These are phyloP conservation scores for Erigeron canadensis DNA, from an alignment of 129 eudicot genomes.

Conservation along the genomic window DNA sequence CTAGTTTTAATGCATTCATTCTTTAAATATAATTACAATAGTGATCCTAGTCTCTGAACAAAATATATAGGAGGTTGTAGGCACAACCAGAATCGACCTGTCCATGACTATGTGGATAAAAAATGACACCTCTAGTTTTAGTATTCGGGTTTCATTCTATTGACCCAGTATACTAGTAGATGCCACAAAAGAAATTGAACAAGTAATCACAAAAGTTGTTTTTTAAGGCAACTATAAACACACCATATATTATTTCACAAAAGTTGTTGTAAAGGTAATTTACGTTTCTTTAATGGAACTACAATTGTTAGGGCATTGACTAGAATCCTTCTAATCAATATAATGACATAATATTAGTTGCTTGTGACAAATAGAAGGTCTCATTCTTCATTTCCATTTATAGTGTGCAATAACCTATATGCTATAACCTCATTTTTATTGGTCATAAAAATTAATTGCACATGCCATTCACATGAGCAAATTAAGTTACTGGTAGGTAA, in stretches of 20 bases:
- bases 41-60: not conserved
- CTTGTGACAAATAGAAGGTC: not conserved
- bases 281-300: not conserved
- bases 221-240: no score
- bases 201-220: not conserved
- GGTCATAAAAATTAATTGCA: conserved; percentile 17
- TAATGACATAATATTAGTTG: not conserved
- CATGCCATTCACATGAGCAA: conserved; percentile 10
- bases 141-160: not conserved
- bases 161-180: not conserved
- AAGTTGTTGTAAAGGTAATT: not conserved
- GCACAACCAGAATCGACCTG: not conserved
- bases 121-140: not conserved
- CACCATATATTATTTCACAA: no score
- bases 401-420: not conserved
- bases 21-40: not conserved
- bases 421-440: not conserved
- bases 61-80: not conserved
- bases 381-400: conserved; percentile 14
- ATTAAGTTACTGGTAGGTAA: conserved; percentile 19
- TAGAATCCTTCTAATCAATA: conserved; percentile 2
- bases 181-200: not conserved
- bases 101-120: not conserved
- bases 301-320: not conserved
- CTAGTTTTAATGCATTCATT: no score